Evolutionary conservation across 805 yeast genomes (phyloP).

Genomic region (Hanseniaspora lindneri): DNA sequence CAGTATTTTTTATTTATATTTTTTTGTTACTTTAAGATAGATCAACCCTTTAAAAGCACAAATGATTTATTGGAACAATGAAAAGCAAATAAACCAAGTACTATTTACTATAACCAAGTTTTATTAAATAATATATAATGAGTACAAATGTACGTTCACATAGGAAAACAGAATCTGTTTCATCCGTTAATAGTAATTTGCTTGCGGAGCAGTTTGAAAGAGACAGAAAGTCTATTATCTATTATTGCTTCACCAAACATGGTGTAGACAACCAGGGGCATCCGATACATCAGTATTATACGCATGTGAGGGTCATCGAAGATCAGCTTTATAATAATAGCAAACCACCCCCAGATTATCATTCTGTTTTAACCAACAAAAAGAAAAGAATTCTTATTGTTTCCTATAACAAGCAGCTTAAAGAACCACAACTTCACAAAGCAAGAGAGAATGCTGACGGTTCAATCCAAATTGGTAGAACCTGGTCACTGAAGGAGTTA

Average conservation of each 20-base stretch:
- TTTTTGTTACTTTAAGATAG: no score
- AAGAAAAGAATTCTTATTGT: slow-evolving; percentile 47
- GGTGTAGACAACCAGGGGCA: slow-evolving; percentile 32
- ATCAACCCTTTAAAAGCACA: no score
- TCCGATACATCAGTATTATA: slow-evolving; percentile 48
- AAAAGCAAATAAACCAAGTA: slow-evolving; percentile 13
- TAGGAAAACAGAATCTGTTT: slow-evolving; percentile 27
- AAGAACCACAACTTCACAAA: slow-evolving; percentile 65
- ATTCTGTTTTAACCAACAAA: slow-evolving; percentile 35
- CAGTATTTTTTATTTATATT: no score
- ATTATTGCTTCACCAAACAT: slow-evolving; percentile 38
- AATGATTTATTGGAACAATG: neutral
- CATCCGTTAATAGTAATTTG: slow-evolving; percentile 28
- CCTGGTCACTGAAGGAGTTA: slow-evolving; percentile 77
- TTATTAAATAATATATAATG: neutral
- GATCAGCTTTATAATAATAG: slow-evolving; percentile 56
- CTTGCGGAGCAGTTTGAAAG: slow-evolving; percentile 48
- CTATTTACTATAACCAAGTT: no score
- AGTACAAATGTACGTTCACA: slow-evolving; percentile 17
- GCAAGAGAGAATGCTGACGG: slow-evolving; percentile 71
- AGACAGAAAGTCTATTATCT: slow-evolving; percentile 40
- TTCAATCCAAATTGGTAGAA: slow-evolving; percentile 76
- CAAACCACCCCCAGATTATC: slow-evolving; percentile 47
- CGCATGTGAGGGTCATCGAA: slow-evolving; percentile 67
- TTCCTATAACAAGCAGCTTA: slow-evolving; percentile 50